A percentile compares a stretch with the other conserved stretches of the same genome.
phyloP scores from a whole-genome alignment of 2,329 filamentous ascomycete genomes.

The Tolypocladium tundrense region DNA sequence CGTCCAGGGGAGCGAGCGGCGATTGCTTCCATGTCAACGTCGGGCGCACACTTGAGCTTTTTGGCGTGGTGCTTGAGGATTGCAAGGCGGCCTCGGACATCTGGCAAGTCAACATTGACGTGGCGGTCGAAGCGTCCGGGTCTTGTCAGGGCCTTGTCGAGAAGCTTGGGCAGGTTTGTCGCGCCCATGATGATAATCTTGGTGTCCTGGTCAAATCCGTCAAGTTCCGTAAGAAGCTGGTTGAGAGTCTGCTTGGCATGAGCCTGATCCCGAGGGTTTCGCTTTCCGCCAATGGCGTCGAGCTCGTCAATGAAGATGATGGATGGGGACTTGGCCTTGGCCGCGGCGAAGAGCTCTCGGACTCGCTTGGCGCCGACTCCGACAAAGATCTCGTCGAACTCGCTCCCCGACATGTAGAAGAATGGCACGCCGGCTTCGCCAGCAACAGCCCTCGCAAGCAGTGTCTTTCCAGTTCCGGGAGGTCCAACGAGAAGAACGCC shows the following conservation, averaged over 20 bases:
- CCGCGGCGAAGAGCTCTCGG: conserved; percentile 78
- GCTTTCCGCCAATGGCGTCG: conserved; percentile 87
- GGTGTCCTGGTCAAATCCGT: conserved; percentile 90
- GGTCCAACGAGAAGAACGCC: conserved; percentile 91
- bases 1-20: conserved; percentile 84
- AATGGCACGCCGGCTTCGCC: conserved; percentile 96
- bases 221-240: conserved; percentile 90
- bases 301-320: conserved; percentile 96
- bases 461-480: conserved; percentile 93
- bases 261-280: conserved; percentile 84
- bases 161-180: conserved; percentile 88
- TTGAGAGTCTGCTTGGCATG: conserved; percentile 98
- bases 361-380: conserved; percentile 95
- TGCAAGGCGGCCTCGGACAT: conserved; percentile 84
- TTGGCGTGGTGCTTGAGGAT: conserved; percentile 91
- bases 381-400: conserved; percentile 98
- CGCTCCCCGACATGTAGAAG: conserved; percentile 99
- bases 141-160: conserved; percentile 89
- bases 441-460: conserved; percentile 88
- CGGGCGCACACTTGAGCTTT: conserved; percentile 70
- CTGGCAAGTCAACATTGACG: conserved; percentile 77
- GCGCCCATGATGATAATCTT: conserved; percentile 93
- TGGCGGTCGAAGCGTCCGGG: conserved; percentile 95
- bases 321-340: conserved; percentile 74
- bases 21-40: conserved; percentile 76